Conservation (phyloP, 2,329 filamentous ascomycete species). For the Arthrobotrys sinensis region DNA sequence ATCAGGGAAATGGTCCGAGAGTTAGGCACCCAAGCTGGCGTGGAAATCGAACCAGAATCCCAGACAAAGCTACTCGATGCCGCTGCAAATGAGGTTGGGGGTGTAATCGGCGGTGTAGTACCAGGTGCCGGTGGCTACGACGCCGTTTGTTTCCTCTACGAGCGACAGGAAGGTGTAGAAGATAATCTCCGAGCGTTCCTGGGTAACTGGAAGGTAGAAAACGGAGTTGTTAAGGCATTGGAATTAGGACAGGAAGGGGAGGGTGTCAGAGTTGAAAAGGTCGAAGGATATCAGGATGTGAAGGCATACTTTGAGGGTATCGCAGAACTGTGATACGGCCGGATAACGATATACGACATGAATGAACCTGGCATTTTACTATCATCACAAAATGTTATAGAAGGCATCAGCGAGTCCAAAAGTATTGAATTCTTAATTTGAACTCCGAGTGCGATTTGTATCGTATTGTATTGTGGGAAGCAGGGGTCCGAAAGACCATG, state of each 20-base stretch:
- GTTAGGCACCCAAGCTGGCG: slow-evolving; percentile 81
- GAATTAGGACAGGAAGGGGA: slow-evolving; percentile 81
- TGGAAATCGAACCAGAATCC: slow-evolving; percentile 88
- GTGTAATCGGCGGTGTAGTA: slow-evolving; percentile 91
- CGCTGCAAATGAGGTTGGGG: slow-evolving; percentile 76
- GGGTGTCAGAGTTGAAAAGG: slow-evolving; percentile 69
- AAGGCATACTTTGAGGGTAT: slow-evolving; percentile 34
- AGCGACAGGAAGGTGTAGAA: slow-evolving; percentile 79
- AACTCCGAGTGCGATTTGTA: not conserved
- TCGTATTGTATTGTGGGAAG: not conserved
- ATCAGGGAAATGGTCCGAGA: slow-evolving; percentile 78
- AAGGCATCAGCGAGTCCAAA: not conserved
- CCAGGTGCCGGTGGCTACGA: slow-evolving; percentile 96
- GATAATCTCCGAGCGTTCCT: slow-evolving; percentile 76
- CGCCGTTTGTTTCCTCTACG: slow-evolving; percentile 84
- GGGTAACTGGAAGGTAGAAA: slow-evolving; percentile 69
- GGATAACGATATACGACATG: not conserved
- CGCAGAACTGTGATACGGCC: slow-evolving; percentile 12
- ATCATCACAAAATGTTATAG: not conserved
- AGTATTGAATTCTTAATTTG: not conserved
- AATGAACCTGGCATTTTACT: not conserved
- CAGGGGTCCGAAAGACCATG: not conserved
- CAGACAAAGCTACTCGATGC: slow-evolving; percentile 89
- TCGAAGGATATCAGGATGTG: slow-evolving; percentile 61
- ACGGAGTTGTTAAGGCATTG: slow-evolving; percentile 78